Evolutionary conservation across 129 eudicot genomes (phyloP).

Genomic region (Tagetes erecta): DNA sequence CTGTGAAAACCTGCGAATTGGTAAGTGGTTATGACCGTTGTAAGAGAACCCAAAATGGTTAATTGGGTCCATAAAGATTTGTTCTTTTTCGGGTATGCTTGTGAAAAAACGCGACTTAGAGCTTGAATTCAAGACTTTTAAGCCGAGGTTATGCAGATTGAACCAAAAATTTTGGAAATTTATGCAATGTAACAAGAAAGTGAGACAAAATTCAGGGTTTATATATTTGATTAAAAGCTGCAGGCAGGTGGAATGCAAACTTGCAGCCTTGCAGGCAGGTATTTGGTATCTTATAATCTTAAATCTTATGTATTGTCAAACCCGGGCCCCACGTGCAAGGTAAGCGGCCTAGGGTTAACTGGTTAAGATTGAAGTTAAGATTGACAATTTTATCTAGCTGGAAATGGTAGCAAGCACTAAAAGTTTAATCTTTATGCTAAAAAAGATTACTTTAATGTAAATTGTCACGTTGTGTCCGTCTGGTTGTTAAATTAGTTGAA

Average conservation of each 20-base stretch:
- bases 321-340: slow-evolving; percentile 19
- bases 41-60: slow-evolving; percentile 37
- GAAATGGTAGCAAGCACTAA: slow-evolving; percentile 20
- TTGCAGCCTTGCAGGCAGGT: slow-evolving; percentile 17
- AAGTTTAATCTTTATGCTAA: slow-evolving; percentile 9
- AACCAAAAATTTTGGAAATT: slow-evolving; percentile 5
- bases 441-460: slow-evolving; percentile 18
- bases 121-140: slow-evolving; percentile 23
- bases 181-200: slow-evolving; percentile 26
- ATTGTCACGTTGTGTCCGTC: slow-evolving; percentile 8
- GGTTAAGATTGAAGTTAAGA: slow-evolving; percentile 1
- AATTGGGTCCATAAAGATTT: slow-evolving; percentile 33
- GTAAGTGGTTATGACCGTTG: slow-evolving; percentile 24
- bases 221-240: slow-evolving; percentile 26
- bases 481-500: slow-evolving; percentile 20
- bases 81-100: slow-evolving; percentile 12
- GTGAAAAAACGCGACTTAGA: not conserved
- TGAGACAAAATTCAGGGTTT: slow-evolving; percentile 8
- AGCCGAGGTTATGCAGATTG: slow-evolving; percentile 2
- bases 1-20: slow-evolving; percentile 42
- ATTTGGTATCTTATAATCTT: not conserved
- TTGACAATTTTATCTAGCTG: slow-evolving; percentile 16
- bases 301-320: slow-evolving; percentile 26
- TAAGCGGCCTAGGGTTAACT: slow-evolving; percentile 23
- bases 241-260: slow-evolving; percentile 15